Evolutionary conservation across 441 rosid species (phyloP), one percentile per base, ranked within the genome.

Genomic region (Adansonia rubrostipa): DNA sequence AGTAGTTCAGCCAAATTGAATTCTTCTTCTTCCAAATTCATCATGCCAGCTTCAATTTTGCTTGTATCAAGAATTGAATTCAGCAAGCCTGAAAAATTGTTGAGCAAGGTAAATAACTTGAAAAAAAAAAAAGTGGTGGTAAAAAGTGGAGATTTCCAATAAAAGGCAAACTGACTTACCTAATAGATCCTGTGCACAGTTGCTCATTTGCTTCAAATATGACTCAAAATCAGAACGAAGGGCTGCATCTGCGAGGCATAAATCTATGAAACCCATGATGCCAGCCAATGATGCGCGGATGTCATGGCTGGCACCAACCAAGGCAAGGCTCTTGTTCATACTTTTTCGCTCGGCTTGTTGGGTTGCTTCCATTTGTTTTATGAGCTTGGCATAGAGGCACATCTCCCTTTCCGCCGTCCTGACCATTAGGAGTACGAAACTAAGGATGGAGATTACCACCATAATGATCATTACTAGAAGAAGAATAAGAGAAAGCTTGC

Each of bases 41-140:
- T 88, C 83, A 91, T 93, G 0, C 94, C 96, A 1, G 93, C 94
- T 83, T 93, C 99, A 17, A 93, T 87, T 82, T 93, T 95, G 86
- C 99, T 95, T 40, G 82, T 86, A 71, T 93, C 97, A 45, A 93
- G 90, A 66, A 93, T 82, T 42, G 92, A 84, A 83, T 89, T 92
- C 65, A 93, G 80, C 28, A 93, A 73, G 58, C 83, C 94, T 95
- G 86, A 47, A 80, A 70, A 64, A 4, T 22, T 24, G 51, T 53
- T 7, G 9, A 70, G 36, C 60, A 4, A n/a, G 6, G 6, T 53
- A 11, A 3, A 6, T 44, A 44, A 44, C 8, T 44, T 44, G 4
- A 36, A 36, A 36, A 5, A 36, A 28, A 36, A 36, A 36, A 36
- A 36, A 5, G 42, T 36, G 9, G 9, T 19, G 22, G 5, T 58